Conservation (phyloP, 1,284 basidiomycete genomes). For the Marasmius sp. region DNA sequence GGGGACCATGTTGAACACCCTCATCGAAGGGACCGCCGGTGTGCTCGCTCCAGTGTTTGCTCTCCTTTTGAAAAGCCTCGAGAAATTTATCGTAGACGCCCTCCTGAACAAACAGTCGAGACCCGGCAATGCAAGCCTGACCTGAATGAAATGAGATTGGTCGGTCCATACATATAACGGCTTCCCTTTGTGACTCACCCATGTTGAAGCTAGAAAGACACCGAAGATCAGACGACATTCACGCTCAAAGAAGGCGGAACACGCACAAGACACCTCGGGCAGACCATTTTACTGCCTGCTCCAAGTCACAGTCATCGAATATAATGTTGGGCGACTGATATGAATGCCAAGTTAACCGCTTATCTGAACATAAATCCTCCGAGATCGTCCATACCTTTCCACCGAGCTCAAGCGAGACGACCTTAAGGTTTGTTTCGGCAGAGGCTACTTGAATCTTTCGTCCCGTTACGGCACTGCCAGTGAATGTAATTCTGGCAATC, state of each 20-base stretch:
- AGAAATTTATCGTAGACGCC: slow-evolving; percentile 43
- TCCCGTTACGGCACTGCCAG: not conserved
- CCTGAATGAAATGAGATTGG: no score
- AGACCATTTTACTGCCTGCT: not conserved
- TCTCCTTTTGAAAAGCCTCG: slow-evolving; percentile 36
- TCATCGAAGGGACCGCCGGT: not conserved
- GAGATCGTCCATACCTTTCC: not conserved
- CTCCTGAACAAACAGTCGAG: not conserved
- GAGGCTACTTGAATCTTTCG: not conserved
- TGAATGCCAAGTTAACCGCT: not conserved
- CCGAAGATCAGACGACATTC: not conserved
- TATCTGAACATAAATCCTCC: not conserved
- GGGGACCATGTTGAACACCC: not conserved
- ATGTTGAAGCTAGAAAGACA: not conserved
- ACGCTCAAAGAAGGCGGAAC: not conserved
- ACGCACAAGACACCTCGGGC: not conserved
- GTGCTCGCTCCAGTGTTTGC: not conserved
- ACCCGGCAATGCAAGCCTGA: not conserved
- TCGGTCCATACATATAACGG: no score
- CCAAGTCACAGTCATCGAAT: not conserved
- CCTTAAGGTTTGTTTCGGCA: not conserved
- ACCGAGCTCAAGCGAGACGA: not conserved
- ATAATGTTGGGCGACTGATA: not conserved
- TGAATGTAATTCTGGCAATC: not conserved
- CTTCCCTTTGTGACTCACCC: no score